These are phyloP conservation scores for Alternaria alternata DNA, from an alignment of 2,329 filamentous ascomycete species.

Conservation along the genomic window DNA sequence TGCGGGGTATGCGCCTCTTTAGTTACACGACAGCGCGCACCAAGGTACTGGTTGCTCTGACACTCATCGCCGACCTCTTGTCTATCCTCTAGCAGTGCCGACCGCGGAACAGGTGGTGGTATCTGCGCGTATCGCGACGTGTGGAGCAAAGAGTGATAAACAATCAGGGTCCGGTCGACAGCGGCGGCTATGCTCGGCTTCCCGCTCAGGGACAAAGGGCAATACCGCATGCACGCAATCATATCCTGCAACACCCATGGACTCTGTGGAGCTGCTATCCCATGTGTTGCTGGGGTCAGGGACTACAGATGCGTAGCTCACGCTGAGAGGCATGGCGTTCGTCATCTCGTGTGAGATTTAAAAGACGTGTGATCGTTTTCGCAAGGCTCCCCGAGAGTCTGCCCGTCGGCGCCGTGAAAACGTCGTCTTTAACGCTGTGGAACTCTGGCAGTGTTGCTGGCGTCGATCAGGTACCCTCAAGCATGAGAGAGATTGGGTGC, in stretches of 20 bases:
- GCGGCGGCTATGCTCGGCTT: slow-evolving; percentile 33
- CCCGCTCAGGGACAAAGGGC: slow-evolving; percentile 19
- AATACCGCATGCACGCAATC: slow-evolving; percentile 27
- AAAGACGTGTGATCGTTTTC: background rate
- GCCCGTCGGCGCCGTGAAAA: background rate
- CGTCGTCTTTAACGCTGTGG: slow-evolving; percentile 11
- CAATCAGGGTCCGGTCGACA: slow-evolving; percentile 14
- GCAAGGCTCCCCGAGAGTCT: slow-evolving; percentile 10
- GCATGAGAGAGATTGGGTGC: slow-evolving; percentile 1
- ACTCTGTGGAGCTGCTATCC: slow-evolving; percentile 13
- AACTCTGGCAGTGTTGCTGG: slow-evolving; percentile 16
- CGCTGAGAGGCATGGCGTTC: slow-evolving; percentile 4
- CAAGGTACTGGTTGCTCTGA: slow-evolving; percentile 2
- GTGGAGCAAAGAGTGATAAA: slow-evolving; percentile 8
- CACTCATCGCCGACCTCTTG: background rate
- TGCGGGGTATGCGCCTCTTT: slow-evolving; percentile 32
- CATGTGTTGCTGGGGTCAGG: slow-evolving; percentile 11
- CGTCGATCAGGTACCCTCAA: slow-evolving; percentile 12
- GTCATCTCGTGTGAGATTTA: slow-evolving; percentile 7
- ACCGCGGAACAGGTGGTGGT: background rate
- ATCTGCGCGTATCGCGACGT: slow-evolving; percentile 21
- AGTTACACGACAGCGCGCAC: slow-evolving; percentile 18
- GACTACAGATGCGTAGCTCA: slow-evolving; percentile 10
- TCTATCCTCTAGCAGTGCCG: background rate
- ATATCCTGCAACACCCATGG: slow-evolving; percentile 21